phyloP scores from a whole-genome alignment of 2,329 filamentous ascomycete genomes.

The Sclerotiophoma versabilis region DNA sequence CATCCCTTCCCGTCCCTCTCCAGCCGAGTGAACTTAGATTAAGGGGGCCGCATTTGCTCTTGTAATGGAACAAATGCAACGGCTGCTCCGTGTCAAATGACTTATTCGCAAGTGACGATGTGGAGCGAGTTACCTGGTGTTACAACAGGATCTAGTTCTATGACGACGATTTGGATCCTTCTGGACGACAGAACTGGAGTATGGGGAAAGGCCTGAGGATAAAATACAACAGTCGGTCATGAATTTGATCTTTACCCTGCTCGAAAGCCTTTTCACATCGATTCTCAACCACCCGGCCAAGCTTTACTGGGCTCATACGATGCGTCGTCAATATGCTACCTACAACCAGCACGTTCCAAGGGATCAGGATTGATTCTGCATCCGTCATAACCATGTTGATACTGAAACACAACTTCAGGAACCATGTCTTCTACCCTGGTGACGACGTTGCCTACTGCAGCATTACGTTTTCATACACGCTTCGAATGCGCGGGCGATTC shows the following conservation, averaged over 20 bases:
- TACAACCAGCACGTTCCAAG: background rate
- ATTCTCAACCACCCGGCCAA: background rate
- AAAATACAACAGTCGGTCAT: no score
- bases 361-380: background rate
- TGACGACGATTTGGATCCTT: background rate
- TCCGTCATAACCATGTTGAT: background rate
- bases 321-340: background rate
- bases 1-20: background rate
- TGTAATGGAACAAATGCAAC: background rate
- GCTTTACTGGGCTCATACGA: no score
- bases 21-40: background rate
- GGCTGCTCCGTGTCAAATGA: background rate
- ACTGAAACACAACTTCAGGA: background rate
- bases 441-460: conserved; percentile 50
- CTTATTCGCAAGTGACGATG: background rate
- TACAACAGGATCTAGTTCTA: background rate
- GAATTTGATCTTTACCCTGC: no score
- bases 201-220: no score
- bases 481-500: conserved; percentile 42
- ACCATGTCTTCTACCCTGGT: background rate
- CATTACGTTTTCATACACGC: conserved; percentile 55
- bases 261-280: background rate
- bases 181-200: background rate
- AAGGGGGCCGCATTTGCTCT: background rate
- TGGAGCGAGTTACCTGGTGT: background rate